A percentile compares a stretch with the other conserved stretches of the same genome.
Conservation (phyloP, 768 basidiomycete genomes). For the Hypholoma sublateritium region DNA sequence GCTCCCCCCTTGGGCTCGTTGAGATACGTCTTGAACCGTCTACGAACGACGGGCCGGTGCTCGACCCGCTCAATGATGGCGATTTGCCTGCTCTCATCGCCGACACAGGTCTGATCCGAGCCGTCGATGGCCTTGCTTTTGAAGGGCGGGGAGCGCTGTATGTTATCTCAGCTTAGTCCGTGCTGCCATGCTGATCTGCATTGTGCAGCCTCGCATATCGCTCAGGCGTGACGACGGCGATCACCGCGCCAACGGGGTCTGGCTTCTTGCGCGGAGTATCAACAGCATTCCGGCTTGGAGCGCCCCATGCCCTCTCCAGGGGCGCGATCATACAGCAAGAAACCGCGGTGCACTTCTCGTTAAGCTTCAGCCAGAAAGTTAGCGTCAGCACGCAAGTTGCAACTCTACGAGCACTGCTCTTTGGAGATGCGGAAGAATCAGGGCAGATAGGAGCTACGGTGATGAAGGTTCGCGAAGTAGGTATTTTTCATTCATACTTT, state of each 20-base stretch:
- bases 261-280: constrained; percentile 67
- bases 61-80: constrained; percentile 44
- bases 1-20: constrained; percentile 60
- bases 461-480: constrained; percentile 35
- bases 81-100: constrained; percentile 40
- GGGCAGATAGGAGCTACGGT: constrained; percentile 30
- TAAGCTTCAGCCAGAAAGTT: constrained; percentile 30
- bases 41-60: constrained; percentile 64
- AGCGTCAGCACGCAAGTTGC: constrained; percentile 69
- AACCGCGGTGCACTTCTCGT: constrained; percentile 62
- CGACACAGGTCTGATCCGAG: constrained; percentile 47
- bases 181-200: neutral
- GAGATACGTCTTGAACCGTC: constrained; percentile 67
- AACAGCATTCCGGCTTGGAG: constrained; percentile 58
- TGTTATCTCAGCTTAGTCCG: constrained; percentile 23
- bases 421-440: constrained; percentile 13
- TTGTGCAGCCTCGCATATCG: constrained; percentile 64
- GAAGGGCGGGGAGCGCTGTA: constrained; percentile 50
- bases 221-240: constrained; percentile 70
- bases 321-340: constrained; percentile 68
- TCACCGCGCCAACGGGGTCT: constrained; percentile 54
- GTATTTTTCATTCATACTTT: neutral
- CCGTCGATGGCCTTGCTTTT: constrained; percentile 64
- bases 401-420: constrained; percentile 47
- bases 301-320: constrained; percentile 52